Conservation (phyloP, 169 alveolate genomes). For the Plasmodium sp. region DNA sequence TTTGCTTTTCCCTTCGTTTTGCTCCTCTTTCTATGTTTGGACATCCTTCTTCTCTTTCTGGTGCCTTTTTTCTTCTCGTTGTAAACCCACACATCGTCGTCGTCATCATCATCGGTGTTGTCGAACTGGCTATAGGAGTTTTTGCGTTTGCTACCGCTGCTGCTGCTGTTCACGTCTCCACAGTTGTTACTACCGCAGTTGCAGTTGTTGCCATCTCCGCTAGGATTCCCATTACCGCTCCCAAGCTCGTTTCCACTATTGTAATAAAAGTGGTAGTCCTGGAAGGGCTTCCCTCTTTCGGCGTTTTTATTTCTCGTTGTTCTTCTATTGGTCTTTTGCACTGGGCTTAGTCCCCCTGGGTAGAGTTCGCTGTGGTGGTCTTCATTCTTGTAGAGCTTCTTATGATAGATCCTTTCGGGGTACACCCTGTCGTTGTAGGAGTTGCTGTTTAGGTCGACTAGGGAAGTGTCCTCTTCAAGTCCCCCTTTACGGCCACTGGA, state of each 20-base stretch:
- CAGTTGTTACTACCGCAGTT: background rate
- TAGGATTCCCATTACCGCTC: background rate
- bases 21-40: background rate
- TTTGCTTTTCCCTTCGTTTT: background rate
- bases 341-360: background rate
- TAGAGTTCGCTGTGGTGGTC: background rate
- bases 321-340: background rate
- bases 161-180: background rate
- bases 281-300: background rate
- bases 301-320: background rate
- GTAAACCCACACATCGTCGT: background rate
- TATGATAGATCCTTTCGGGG: background rate
- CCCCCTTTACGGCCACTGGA: slow-evolving; percentile 1
- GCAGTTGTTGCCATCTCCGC: background rate
- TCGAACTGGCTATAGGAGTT: background rate
- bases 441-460: background rate
- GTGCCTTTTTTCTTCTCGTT: background rate
- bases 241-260: background rate
- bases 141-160: background rate
- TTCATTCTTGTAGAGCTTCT: background rate
- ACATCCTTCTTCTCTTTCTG: background rate
- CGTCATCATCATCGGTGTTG: background rate
- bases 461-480: background rate
- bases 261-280: background rate
- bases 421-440: background rate